A percentile compares a stretch with the other conserved stretches of the same genome.
Evolutionary conservation across 345 rosid species (phyloP).

Genomic region (Microthlaspi erraticum): DNA sequence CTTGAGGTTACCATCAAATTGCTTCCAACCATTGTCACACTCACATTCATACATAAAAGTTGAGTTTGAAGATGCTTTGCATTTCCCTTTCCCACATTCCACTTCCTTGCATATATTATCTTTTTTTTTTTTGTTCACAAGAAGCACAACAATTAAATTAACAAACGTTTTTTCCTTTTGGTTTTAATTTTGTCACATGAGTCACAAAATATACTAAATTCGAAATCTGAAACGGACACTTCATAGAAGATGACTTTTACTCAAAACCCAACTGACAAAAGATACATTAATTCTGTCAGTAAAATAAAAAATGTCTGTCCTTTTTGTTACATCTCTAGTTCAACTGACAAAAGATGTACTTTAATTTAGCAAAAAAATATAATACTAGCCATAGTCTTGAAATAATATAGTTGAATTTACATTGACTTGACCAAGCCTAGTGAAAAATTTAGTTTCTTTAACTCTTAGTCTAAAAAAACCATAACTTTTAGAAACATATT

Average conservation of each 20-base stretch:
- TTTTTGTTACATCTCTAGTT: slow-evolving; percentile 18
- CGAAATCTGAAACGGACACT: slow-evolving; percentile 6
- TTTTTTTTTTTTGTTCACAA: slow-evolving; percentile 19
- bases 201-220: slow-evolving; percentile 9
- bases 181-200: neutral
- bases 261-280: slow-evolving; percentile 24
- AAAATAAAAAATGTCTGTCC: neutral
- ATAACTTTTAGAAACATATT: slow-evolving; percentile 1
- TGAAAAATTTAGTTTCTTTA: neutral
- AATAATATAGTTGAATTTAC: too few relatives aligned
- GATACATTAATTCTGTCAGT: neutral
- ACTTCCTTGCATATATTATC: slow-evolving; percentile 61
- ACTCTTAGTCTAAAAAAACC: neutral
- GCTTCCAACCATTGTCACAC: slow-evolving; percentile 81
- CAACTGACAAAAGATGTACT: too few relatives aligned
- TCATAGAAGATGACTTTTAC: neutral
- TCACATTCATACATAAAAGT: slow-evolving; percentile 57
- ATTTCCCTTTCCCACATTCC: slow-evolving; percentile 72
- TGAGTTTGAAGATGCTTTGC: slow-evolving; percentile 54
- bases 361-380: too few relatives aligned
- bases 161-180: neutral
- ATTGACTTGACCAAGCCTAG: too few relatives aligned
- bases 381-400: neutral
- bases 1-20: slow-evolving; percentile 50
- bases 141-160: slow-evolving; percentile 7